Percentiles rank a stretch among this genome's conserved stretches.
Conservation (phyloP, 2,329 filamentous ascomycete species). For the Microsporum audouinii region DNA sequence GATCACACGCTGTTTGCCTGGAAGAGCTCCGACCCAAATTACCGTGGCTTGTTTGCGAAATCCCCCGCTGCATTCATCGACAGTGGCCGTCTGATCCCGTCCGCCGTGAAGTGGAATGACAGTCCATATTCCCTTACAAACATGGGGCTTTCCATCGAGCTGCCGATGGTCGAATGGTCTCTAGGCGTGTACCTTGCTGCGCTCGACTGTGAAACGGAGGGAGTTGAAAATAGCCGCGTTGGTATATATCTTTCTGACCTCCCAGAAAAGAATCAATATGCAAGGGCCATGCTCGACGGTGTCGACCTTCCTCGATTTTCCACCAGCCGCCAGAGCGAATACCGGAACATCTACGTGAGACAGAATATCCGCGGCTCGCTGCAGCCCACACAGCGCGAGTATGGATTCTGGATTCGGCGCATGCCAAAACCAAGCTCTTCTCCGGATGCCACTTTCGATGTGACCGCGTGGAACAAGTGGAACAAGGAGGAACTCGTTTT, state of each 20-base stretch:
- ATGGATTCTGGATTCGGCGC: conserved; percentile 7
- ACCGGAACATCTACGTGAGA: conserved; percentile 5
- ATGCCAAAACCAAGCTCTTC: neutral
- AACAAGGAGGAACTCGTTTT: neutral
- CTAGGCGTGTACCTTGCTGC: conserved; percentile 16
- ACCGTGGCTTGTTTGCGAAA: conserved; percentile 7
- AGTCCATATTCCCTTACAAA: conserved; percentile 6
- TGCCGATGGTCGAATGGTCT: conserved; percentile 10
- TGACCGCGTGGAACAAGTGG: conserved; percentile 6
- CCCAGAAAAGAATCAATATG: conserved; percentile 6
- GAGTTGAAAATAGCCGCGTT: neutral
- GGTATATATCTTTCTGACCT: conserved; percentile 5
- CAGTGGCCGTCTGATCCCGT: neutral
- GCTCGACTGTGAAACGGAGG: conserved; percentile 12
- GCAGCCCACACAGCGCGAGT: neutral
- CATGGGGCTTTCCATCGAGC: conserved; percentile 2
- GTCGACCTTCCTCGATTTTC: neutral
- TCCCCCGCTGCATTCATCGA: conserved; percentile 6
- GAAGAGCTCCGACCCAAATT: conserved; percentile 4
- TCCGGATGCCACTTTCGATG: neutral
- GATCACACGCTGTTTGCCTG: conserved; percentile 17
- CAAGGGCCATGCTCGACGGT: neutral
- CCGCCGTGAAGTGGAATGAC: neutral
- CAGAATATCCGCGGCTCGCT: neutral
- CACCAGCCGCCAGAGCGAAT: neutral